phyloP scores from a whole-genome alignment of 352 stramenopile species.

The Phytophthora melonis region DNA sequence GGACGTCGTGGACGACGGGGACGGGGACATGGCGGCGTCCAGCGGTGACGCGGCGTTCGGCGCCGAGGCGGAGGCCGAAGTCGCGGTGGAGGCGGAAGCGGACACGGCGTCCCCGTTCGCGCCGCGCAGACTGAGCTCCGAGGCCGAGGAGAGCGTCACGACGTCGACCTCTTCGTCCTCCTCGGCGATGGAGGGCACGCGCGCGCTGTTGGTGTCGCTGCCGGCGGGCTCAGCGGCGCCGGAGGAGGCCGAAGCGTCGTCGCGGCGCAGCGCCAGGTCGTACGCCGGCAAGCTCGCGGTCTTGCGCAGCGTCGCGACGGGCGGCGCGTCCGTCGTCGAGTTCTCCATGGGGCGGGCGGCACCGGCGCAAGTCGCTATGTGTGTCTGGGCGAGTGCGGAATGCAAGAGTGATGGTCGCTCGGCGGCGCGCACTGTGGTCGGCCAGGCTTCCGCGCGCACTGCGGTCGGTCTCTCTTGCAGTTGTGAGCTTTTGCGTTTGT shows the following conservation, averaged over 20 bases:
- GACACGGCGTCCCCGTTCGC: conserved; percentile 15
- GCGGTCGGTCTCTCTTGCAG: conserved; percentile 24
- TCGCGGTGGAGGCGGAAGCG: no score
- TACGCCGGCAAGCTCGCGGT: conserved; percentile 35
- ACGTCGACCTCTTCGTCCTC: conserved; percentile 30
- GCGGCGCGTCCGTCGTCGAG: conserved; percentile 18
- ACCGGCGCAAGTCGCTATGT: no score
- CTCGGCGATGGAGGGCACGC: conserved; percentile 35
- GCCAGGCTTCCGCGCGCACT: no score
- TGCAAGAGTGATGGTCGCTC: conserved; percentile 41
- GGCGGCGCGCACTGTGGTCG: no score
- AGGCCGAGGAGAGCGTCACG: conserved; percentile 34
- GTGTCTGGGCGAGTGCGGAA: conserved; percentile 20
- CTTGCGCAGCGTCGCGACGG: conserved; percentile 31
- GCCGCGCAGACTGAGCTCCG: conserved; percentile 35
- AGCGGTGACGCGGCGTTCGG: conserved; percentile 48
- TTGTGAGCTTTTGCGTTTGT: conserved; percentile 20
- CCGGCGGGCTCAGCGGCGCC: neutral
- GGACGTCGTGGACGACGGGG: conserved; percentile 52
- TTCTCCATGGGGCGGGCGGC: conserved; percentile 28
- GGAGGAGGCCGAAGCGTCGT: conserved; percentile 13
- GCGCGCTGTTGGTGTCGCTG: conserved; percentile 33
- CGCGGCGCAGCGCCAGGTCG: conserved; percentile 31
- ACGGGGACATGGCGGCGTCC: conserved; percentile 46
- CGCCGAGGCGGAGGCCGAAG: conserved; percentile 35